Percentiles rank a stretch among this genome's conserved stretches.
Evolutionary conservation across 2,329 filamentous ascomycete genomes (phyloP).

Genomic region (Tolypocladium sp.): DNA sequence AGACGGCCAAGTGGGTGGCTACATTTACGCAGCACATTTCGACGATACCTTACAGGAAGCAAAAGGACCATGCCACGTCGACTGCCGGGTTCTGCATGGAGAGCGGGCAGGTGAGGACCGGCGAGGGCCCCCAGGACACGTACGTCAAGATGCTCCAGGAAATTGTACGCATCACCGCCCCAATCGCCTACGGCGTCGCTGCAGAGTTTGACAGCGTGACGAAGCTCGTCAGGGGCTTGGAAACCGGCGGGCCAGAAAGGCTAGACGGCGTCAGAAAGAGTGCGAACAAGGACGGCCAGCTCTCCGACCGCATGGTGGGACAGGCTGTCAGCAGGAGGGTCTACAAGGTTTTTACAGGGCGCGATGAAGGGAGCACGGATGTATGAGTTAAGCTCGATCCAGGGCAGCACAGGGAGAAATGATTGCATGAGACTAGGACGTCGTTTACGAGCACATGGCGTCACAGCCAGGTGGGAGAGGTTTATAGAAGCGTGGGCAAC

Average conservation of each 20-base stretch:
- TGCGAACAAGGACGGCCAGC: slow-evolving; percentile 46
- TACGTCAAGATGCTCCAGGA: slow-evolving; percentile 71
- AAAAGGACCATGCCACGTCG: slow-evolving; percentile 37
- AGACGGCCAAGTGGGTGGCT: slow-evolving; percentile 65
- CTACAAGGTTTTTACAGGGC: slow-evolving; percentile 49
- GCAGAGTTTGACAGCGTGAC: slow-evolving; percentile 49
- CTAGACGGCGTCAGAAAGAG: slow-evolving; percentile 54
- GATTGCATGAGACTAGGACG: neutral
- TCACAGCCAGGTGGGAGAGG: neutral
- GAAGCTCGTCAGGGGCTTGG: slow-evolving; percentile 50
- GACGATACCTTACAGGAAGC: slow-evolving; percentile 60
- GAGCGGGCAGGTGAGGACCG: slow-evolving; percentile 62
- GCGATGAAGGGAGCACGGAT: slow-evolving; percentile 46
- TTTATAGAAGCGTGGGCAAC: neutral
- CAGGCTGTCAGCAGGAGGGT: slow-evolving; percentile 49
- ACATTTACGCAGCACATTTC: slow-evolving; percentile 73
- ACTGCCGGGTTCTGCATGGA: slow-evolving; percentile 71
- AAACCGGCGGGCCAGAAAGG: slow-evolving; percentile 46
- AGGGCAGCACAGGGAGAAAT: neutral
- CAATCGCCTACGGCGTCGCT: slow-evolving; percentile 62
- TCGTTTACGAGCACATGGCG: neutral
- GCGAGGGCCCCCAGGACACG: slow-evolving; percentile 55
- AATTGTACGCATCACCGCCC: slow-evolving; percentile 60
- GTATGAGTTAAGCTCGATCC: slow-evolving; percentile 23
- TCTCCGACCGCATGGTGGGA: slow-evolving; percentile 46